Evolutionary conservation across 257 asterid genomes (phyloP).

Genomic region (Solanum clarkiae): DNA sequence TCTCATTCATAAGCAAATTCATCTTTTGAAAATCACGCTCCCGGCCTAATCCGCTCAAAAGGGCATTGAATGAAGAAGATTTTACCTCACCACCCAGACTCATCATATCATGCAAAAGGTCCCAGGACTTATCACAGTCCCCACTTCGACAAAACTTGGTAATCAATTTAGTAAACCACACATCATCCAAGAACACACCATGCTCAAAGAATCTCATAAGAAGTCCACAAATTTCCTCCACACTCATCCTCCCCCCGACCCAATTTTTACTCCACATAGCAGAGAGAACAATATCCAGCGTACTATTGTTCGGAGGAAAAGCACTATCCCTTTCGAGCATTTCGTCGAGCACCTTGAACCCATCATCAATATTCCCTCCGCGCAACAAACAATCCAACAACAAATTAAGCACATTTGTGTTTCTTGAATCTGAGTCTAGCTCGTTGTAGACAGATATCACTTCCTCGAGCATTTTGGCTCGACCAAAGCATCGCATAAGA

Average conservation of each 20-base stretch:
- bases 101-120: slow-evolving; percentile 35
- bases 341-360: slow-evolving; percentile 62
- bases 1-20: slow-evolving; percentile 62
- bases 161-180: slow-evolving; percentile 30
- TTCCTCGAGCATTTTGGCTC: slow-evolving; percentile 41
- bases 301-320: slow-evolving; percentile 30
- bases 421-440: slow-evolving; percentile 21
- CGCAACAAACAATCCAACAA: slow-evolving; percentile 26
- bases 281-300: slow-evolving; percentile 28
- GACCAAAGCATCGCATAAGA: slow-evolving; percentile 37
- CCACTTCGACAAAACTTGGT: slow-evolving; percentile 38
- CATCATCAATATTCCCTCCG: slow-evolving; percentile 39
- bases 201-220: slow-evolving; percentile 24
- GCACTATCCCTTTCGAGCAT: slow-evolving; percentile 32
- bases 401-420: slow-evolving; percentile 31
- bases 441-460: slow-evolving; percentile 24
- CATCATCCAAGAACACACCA: slow-evolving; percentile 22
- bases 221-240: slow-evolving; percentile 42
- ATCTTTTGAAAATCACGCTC: slow-evolving; percentile 37
- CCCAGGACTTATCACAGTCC: slow-evolving; percentile 50
- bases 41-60: slow-evolving; percentile 40
- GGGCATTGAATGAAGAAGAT: slow-evolving; percentile 44
- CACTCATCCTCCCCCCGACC: slow-evolving; percentile 28
- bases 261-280: slow-evolving; percentile 20
- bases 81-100: slow-evolving; percentile 29